Base-by-base conservation (phyloP, 108 stramenopile species). In the Poteriospumella lacustris region DNA sequence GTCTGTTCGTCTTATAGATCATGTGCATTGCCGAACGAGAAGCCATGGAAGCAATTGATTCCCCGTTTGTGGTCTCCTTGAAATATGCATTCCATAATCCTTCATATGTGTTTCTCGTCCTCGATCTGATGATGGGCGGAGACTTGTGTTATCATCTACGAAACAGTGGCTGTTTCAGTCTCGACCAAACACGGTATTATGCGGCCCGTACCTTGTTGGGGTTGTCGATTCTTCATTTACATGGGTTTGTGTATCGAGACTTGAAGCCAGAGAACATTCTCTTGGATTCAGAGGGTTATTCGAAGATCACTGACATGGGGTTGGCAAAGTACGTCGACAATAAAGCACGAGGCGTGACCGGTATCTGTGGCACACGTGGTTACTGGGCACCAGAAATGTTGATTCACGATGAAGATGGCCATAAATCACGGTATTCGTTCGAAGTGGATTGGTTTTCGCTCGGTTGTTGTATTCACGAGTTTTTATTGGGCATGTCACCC, bases 321-420 rank as follows among this genome's bases (percentile, higher is more conserved):
- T 86, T 97, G 44, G 94, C 94, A 5, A 89, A 87, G 43, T 88
- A 90, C 81, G 24, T 24, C 15, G 52, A 56, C 24, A 15, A 56
- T 56, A n/a, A 3, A 15, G 62, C 38, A 67, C 84, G 87, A 76
- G 92, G 93, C 39, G 90, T 91, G 5, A 91, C 91, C 38, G 94
- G 94, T 24, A 94, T 92, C 36, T 81, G 81, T 42, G 81, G 81
- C 64, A 81, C 81, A 3, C 79, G 81, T 79, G 81, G 81, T 77
- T 77, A 97, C 85, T 94, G 94, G 94, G 94, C 94, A 38, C 96
- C 96, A 42, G 96, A 97, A 83, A 97, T 97, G 96, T 84, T 94
- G 42, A 84, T 86, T 31, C 84, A 90, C 39, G 92, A 95, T 78
- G 80, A 82, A 58, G 68, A 81, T 0, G 95, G 95, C 34, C 91